Evolutionary conservation across 2,329 filamentous ascomycete species (phyloP).

Genomic region (Ascosphaera acerosa): DNA sequence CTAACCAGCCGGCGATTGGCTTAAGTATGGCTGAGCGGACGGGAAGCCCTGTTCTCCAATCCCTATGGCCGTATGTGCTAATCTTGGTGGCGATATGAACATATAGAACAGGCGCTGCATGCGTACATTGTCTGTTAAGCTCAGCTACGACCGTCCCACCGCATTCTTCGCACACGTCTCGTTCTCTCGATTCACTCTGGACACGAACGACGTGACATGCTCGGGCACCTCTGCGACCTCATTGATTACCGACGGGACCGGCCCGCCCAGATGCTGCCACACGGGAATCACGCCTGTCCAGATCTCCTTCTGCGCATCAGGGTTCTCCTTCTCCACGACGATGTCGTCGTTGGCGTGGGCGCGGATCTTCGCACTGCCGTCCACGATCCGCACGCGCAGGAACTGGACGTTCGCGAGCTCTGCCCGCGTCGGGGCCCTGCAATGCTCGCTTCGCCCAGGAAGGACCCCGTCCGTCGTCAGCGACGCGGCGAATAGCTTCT

Average conservation of each 20-base stretch:
- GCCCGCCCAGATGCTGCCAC: conserved; percentile 36
- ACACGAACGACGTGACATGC: conserved; percentile 32
- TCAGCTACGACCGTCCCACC: conserved; percentile 4
- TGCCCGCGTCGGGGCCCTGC: conserved; percentile 43
- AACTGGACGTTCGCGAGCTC: conserved; percentile 56
- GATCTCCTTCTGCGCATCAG: conserved; percentile 23
- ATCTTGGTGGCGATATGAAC: too few species aligned
- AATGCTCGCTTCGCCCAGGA: conserved; percentile 40
- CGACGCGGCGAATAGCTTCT: conserved; percentile 56
- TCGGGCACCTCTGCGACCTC: conserved; percentile 31
- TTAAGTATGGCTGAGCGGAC: conserved; percentile 23
- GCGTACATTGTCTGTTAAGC: too few species aligned
- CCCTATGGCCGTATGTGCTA: conserved; percentile 21
- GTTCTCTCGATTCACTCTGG: conserved; percentile 22
- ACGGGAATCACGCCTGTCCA: conserved; percentile 41
- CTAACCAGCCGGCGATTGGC: conserved; percentile 21
- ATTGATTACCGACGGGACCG: conserved; percentile 35
- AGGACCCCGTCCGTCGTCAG: conserved; percentile 54
- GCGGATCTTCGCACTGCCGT: conserved; percentile 52
- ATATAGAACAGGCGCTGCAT: too few species aligned
- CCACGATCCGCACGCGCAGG: conserved; percentile 39
- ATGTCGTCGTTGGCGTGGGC: conserved; percentile 33
- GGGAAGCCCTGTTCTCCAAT: conserved; percentile 23
- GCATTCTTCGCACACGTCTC: conserved; percentile 17
- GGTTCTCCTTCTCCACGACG: conserved; percentile 14